phyloP scores from a whole-genome alignment of 345 rosid genomes.

The Eucalyptus dawsonii region DNA sequence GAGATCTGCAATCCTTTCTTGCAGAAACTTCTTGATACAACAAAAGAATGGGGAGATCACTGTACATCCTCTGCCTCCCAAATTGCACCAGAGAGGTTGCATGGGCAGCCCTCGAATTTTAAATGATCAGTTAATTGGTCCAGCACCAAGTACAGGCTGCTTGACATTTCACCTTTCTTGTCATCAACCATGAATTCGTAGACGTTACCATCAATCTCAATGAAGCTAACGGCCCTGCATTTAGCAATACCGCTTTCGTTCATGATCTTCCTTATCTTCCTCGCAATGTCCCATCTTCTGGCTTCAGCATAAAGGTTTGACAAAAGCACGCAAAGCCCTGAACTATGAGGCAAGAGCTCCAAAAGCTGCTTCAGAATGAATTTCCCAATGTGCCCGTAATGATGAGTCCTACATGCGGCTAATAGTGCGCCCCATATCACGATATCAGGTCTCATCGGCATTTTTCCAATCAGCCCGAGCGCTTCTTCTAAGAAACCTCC shows the following conservation, averaged over 20 bases:
- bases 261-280: slow-evolving; percentile 20
- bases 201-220: slow-evolving; percentile 10
- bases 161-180: slow-evolving; percentile 1
- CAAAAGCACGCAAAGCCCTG: slow-evolving; percentile 24
- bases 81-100: neutral
- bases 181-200: slow-evolving; percentile 22
- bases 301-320: slow-evolving; percentile 15
- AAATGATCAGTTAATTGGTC: slow-evolving; percentile 20
- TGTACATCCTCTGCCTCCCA: neutral
- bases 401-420: slow-evolving; percentile 12
- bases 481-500: slow-evolving; percentile 21
- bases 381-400: slow-evolving; percentile 2
- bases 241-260: slow-evolving; percentile 6
- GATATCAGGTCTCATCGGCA: slow-evolving; percentile 22
- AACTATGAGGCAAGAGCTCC: slow-evolving; percentile 4
- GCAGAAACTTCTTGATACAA: neutral
- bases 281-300: slow-evolving; percentile 6
- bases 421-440: slow-evolving; percentile 23
- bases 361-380: neutral
- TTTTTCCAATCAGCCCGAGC: neutral
- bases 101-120: neutral
- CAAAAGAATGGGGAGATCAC: neutral
- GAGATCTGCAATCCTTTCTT: neutral
- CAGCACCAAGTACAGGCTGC: neutral
- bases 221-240: slow-evolving; percentile 13